phyloP scores from a whole-genome alignment of 2,329 filamentous ascomycete genomes.

The Fusarium setosum region DNA sequence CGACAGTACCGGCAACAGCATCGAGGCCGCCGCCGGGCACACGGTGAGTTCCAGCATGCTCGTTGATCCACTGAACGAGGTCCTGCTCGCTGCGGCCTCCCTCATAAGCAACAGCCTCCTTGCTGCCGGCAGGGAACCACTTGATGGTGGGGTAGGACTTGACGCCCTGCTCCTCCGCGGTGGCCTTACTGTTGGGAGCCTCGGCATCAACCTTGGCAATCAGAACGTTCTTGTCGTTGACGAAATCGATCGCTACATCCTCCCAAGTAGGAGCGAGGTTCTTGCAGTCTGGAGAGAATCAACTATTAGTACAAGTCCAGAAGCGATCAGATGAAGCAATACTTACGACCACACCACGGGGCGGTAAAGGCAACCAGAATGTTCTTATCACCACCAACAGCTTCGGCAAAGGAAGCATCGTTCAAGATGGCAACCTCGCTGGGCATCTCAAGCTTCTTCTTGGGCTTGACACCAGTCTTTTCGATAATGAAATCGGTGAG shows the following conservation, averaged over 20 bases:
- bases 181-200: constrained; percentile 83
- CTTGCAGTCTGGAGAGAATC: constrained; percentile 84
- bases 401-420: constrained; percentile 80
- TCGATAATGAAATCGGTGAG: constrained; percentile 83
- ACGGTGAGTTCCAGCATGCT: constrained; percentile 89
- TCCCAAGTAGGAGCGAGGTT: constrained; percentile 91
- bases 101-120: constrained; percentile 76
- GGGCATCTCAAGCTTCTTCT: constrained; percentile 77
- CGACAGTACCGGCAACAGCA: constrained; percentile 82
- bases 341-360: constrained; percentile 98
- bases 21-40: constrained; percentile 83
- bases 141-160: constrained; percentile 96
- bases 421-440: constrained; percentile 84
- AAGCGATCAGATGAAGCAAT: background rate
- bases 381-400: constrained; percentile 86
- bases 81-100: constrained; percentile 82
- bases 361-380: constrained; percentile 97
- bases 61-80: constrained; percentile 86
- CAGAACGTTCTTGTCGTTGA: constrained; percentile 79
- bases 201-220: constrained; percentile 98
- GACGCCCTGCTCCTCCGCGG: constrained; percentile 80
- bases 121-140: constrained; percentile 91
- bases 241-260: constrained; percentile 83
- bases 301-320: constrained; percentile 15
- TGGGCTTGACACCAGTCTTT: constrained; percentile 87